Evolutionary conservation across 1,284 basidiomycete species (phyloP).

Genomic region (Ganoderma lingzhi): DNA sequence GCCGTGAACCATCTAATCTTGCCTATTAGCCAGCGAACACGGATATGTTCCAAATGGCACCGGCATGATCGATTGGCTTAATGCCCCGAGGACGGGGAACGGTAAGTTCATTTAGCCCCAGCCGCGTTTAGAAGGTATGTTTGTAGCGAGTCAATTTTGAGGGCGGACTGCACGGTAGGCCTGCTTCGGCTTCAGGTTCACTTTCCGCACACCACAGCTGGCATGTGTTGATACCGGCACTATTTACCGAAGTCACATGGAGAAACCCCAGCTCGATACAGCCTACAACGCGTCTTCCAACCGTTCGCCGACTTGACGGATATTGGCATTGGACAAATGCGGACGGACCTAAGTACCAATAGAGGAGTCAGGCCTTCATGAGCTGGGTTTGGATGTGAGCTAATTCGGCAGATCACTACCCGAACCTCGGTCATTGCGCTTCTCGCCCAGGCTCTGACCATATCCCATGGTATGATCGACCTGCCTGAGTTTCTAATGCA

Average conservation of each 20-base stretch:
- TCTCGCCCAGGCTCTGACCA: background rate
- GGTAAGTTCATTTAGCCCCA: background rate
- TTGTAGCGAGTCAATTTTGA: background rate
- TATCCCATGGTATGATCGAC: background rate
- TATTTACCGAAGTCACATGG: background rate
- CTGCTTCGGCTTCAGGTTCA: background rate
- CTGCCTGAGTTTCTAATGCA: background rate
- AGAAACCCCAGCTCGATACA: background rate
- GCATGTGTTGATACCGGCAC: background rate
- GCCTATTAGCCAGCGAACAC: background rate
- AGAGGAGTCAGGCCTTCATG: background rate
- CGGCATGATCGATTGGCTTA: background rate
- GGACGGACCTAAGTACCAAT: background rate
- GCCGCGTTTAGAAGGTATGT: conserved; percentile 6
- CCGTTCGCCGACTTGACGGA: background rate
- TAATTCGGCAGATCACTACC: background rate
- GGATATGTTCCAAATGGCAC: background rate
- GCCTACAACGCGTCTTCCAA: background rate
- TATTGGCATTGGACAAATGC: background rate
- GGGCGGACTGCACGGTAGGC: background rate
- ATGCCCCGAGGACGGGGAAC: background rate
- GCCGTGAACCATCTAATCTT: background rate
- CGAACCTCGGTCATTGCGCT: background rate
- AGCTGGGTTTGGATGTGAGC: background rate
- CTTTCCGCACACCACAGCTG: background rate